These are phyloP conservation scores for Starmerella roubikii DNA, from an alignment of 805 yeast species.

Conservation along the genomic window DNA sequence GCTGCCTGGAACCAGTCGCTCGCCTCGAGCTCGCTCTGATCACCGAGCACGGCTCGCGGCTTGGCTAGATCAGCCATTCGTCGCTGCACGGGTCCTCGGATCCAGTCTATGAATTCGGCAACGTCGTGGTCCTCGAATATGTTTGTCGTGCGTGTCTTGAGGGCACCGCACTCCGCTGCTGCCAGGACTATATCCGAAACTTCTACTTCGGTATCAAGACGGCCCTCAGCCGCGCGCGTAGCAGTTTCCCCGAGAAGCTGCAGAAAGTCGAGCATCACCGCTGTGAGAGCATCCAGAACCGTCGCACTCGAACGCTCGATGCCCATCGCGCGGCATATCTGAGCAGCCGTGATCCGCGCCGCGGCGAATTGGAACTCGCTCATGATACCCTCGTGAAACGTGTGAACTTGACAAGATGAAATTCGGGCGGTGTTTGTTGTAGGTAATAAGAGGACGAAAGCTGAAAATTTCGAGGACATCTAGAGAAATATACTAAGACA, in stretches of 20 bases:
- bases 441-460: no score
- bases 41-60: conserved; percentile 8
- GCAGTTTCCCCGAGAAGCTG: conserved; percentile 40
- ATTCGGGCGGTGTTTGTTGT: no score
- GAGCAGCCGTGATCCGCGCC: conserved; percentile 38
- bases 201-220: conserved; percentile 35
- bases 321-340: conserved; percentile 62
- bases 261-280: conserved; percentile 54
- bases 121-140: conserved; percentile 29
- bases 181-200: conserved; percentile 64
- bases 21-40: no score
- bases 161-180: conserved; percentile 45
- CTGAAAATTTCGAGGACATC: no score
- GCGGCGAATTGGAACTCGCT: conserved; percentile 36
- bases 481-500: no score
- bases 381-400: no score
- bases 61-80: conserved; percentile 16
- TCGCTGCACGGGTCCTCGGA: conserved; percentile 14
- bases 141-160: conserved; percentile 30
- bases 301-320: conserved; percentile 65
- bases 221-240: conserved; percentile 34
- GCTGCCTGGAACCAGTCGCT: no score
- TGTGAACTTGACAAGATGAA: no score
- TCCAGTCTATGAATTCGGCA: conserved; percentile 42
- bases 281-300: conserved; percentile 64